phyloP scores from a whole-genome alignment of 2,329 filamentous ascomycete species.

The Aureobasidium lini region DNA sequence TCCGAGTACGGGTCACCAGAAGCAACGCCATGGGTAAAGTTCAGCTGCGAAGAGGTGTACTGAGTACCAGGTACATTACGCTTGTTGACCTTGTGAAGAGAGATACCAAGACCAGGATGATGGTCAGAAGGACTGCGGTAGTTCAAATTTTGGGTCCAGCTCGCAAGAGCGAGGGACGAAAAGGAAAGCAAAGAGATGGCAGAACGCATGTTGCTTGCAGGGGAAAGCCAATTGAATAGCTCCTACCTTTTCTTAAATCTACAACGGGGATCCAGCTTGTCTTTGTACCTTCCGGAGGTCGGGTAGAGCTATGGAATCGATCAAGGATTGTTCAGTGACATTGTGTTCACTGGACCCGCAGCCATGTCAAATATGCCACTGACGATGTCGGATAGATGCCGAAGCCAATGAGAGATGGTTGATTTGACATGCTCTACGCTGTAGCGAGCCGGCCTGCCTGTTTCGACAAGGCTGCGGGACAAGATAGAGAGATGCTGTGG shows the following conservation, averaged over 20 bases:
- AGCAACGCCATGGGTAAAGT: slow-evolving; percentile 56
- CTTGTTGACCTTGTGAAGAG: slow-evolving; percentile 54
- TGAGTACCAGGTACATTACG: slow-evolving; percentile 42
- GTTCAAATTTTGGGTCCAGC: slow-evolving; percentile 50
- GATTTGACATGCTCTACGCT: slow-evolving; percentile 4
- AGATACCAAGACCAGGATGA: slow-evolving; percentile 56
- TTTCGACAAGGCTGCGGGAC: neutral
- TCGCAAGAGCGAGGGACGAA: slow-evolving; percentile 21
- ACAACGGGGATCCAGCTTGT: neutral
- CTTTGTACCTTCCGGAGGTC: slow-evolving; percentile 1
- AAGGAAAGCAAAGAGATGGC: slow-evolving; percentile 18
- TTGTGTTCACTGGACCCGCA: neutral
- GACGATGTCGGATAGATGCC: neutral
- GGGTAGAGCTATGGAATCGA: neutral
- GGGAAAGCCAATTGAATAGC: neutral
- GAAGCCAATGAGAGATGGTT: neutral
- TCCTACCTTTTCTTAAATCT: neutral
- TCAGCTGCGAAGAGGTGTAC: slow-evolving; percentile 42
- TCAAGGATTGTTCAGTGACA: neutral
- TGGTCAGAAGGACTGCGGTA: slow-evolving; percentile 60
- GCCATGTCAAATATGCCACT: neutral
- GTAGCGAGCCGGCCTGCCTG: neutral
- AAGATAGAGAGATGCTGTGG: neutral
- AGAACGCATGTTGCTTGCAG: neutral
- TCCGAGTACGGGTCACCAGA: slow-evolving; percentile 39